Conservation (phyloP, 495 filamentous ascomycete species). For the Podospora comata region DNA sequence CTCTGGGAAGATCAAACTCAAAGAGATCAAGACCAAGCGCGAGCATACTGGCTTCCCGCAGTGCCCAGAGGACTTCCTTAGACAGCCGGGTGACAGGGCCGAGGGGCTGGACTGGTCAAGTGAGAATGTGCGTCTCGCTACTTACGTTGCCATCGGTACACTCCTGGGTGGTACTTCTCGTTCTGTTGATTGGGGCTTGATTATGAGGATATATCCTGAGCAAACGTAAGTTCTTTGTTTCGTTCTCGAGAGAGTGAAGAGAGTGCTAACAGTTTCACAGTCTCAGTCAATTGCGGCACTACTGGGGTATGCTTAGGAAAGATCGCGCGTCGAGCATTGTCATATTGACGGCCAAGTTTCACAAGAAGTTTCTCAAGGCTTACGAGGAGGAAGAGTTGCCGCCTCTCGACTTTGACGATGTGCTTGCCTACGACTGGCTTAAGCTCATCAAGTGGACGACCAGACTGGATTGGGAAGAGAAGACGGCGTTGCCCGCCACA, state of each 20-base stretch:
- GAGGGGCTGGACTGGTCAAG: conserved; percentile 38
- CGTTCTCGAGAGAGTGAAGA: not conserved
- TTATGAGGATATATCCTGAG: conserved; percentile 63
- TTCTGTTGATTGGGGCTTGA: conserved; percentile 69
- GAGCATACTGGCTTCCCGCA: conserved; percentile 39
- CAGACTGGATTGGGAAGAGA: conserved; percentile 37
- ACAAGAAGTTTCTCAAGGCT: conserved; percentile 68
- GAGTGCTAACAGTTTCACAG: conserved; percentile 13
- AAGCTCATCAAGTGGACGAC: conserved; percentile 67
- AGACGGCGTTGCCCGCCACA: conserved; percentile 38
- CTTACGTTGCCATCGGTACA: conserved; percentile 70
- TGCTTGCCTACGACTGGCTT: conserved; percentile 74
- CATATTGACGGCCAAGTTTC: conserved; percentile 72
- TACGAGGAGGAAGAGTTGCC: conserved; percentile 69
- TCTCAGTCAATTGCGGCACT: conserved; percentile 54
- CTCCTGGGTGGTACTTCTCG: conserved; percentile 70
- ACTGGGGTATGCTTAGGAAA: conserved; percentile 57
- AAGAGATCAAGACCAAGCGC: conserved; percentile 39
- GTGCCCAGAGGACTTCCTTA: conserved; percentile 38
- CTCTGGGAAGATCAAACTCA: conserved; percentile 31
- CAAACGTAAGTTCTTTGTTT: conserved; percentile 31
- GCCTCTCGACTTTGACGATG: conserved; percentile 65
- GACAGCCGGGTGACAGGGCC: conserved; percentile 24
- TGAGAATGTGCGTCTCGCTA: conserved; percentile 55
- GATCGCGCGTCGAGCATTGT: conserved; percentile 61